Percentiles rank a stretch among this genome's conserved stretches.
Conservation (phyloP, 176 grass and related monocot genomes). For the Carex myosuroides region DNA sequence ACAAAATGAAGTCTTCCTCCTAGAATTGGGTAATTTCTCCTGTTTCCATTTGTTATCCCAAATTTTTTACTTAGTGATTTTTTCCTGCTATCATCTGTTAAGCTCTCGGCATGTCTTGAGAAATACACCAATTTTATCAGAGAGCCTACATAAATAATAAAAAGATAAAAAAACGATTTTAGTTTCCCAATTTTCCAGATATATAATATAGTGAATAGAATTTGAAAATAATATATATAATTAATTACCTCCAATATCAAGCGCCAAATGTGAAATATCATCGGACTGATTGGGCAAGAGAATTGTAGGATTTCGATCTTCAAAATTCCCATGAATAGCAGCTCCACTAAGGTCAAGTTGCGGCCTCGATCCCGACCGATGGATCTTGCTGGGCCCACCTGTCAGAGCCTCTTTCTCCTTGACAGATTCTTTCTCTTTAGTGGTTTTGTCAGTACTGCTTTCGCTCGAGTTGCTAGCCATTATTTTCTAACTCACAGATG, state of each 20-base stretch:
- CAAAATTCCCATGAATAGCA: slow-evolving; percentile 80
- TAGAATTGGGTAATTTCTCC: slow-evolving; percentile 88
- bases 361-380: slow-evolving; percentile 67
- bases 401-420: slow-evolving; percentile 18
- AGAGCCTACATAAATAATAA: slow-evolving; percentile 49
- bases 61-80: slow-evolving; percentile 71
- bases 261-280: slow-evolving; percentile 91
- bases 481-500: not conserved
- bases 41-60: slow-evolving; percentile 54
- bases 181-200: not conserved
- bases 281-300: slow-evolving; percentile 96
- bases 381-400: slow-evolving; percentile 38
- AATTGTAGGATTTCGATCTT: slow-evolving; percentile 79
- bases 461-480: slow-evolving; percentile 3
- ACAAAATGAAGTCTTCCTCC: slow-evolving; percentile 98
- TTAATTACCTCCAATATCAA: slow-evolving; percentile 80
- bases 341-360: slow-evolving; percentile 91
- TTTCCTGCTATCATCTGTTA: slow-evolving; percentile 61
- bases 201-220: not conserved
- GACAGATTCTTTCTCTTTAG: slow-evolving; percentile 2
- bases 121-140: slow-evolving; percentile 98
- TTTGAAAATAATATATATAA: not conserved
- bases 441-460: not conserved
- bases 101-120: slow-evolving; percentile 75
- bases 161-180: not conserved